Conservation (phyloP, 805 yeast species). For the Metschnikowia lochheadii region DNA sequence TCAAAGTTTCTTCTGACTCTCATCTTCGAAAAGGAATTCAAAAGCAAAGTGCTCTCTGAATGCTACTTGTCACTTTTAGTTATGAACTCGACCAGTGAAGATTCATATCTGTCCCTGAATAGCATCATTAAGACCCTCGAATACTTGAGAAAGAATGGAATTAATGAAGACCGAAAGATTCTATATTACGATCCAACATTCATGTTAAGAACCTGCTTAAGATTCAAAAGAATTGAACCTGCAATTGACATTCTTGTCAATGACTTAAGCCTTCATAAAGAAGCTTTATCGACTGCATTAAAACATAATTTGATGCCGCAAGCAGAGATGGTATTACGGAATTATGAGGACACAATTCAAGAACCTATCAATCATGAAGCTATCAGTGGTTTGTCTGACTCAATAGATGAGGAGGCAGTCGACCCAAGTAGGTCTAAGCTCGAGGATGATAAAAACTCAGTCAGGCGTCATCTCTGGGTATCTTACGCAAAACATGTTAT, state of each 20-base stretch:
- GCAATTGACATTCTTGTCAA: constrained; percentile 72
- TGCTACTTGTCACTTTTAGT: constrained; percentile 66
- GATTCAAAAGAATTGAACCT: constrained; percentile 52
- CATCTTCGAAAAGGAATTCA: constrained; percentile 35
- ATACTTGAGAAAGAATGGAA: constrained; percentile 19
- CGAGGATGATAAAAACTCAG: constrained; percentile 31
- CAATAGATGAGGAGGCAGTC: not conserved
- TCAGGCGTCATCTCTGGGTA: constrained; percentile 72
- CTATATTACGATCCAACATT: constrained; percentile 64
- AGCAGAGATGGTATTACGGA: constrained; percentile 38
- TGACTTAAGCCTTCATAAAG: constrained; percentile 63
- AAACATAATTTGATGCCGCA: constrained; percentile 53
- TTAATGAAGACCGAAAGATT: constrained; percentile 10
- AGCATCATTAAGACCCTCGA: constrained; percentile 33
- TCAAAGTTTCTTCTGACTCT: constrained; percentile 58
- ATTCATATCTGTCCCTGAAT: constrained; percentile 35
- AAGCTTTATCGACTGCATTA: constrained; percentile 75
- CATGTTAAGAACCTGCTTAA: constrained; percentile 67
- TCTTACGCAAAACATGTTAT: constrained; percentile 54
- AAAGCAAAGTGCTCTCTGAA: constrained; percentile 55
- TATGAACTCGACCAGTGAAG: constrained; percentile 32
- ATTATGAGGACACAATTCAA: constrained; percentile 22
- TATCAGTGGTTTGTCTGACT: not conserved
- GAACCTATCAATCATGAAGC: not conserved
- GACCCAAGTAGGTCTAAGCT: constrained; percentile 27